Base-by-base conservation (phyloP, 352 stramenopile genomes). In the Pythium aphanidermatum region DNA sequence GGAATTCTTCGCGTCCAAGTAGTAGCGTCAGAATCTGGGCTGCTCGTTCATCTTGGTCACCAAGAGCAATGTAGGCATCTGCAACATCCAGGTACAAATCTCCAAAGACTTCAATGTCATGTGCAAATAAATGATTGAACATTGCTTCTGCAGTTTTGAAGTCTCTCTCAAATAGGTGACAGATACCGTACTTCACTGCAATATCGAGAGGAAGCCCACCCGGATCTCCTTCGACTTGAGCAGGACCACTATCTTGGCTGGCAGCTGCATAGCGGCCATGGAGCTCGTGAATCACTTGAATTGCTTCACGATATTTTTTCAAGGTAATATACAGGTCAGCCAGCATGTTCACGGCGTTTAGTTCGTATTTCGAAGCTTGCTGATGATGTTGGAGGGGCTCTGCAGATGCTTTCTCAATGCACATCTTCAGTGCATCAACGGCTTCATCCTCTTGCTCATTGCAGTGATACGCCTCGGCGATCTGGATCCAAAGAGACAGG, bases 311-410 rank as follows among this genome's bases (percentile, higher is more conserved):
- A 56, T 87, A 94, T 28, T 88, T 87, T 47, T 85, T 87, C 8
- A 92, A 62, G 23, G 79, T 88, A 53, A 94, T 94, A 48, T 88
- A 91, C 47, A 94, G 48, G 43, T 93, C 82, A 0, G 79, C 73
- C 7, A 93, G 71, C 82, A 93, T 93, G 62, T 93, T 93, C n/a
- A 92, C 70, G 1, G 82, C 82, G 29, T 91, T 90, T 0, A 91
- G 70, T 36, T 92, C 82, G 49, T 86, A 84, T 32, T 87, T 87
- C 0, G 74, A 85, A 11, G 73, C 72, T 27, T 84, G 72, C 29
- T 79, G 59, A 26, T 77, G 58, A 28, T 74, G 68, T n/a, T 60
- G 54, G 23, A 66, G 42, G n/a, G 75, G 67, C 21, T 88, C 78
- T 3, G 67, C 71, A 20, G 74, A 79, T 0, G 79, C 76, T 35